Evolutionary conservation across 352 stramenopile species (phyloP).

Genomic region (Phytophthora cactorum): DNA sequence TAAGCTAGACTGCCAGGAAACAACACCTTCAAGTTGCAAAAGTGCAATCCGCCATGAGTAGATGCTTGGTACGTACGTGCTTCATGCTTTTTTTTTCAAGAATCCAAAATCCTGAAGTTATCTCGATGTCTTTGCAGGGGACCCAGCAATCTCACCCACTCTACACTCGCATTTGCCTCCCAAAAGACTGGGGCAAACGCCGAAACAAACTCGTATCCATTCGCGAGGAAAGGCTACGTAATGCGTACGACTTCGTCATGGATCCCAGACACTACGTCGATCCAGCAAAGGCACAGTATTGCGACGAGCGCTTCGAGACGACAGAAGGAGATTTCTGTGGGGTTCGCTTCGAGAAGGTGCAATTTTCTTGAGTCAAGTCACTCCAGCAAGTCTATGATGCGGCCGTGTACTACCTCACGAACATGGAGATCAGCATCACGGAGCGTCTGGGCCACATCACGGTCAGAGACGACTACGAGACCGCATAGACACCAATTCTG

Average conservation of each 20-base stretch:
- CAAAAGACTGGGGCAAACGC: constrained; percentile 19
- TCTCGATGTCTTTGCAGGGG: constrained; percentile 1
- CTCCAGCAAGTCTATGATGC: constrained; percentile 43
- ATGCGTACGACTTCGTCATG: constrained; percentile 32
- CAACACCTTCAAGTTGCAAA: constrained; percentile 24
- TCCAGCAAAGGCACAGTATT: constrained; percentile 19
- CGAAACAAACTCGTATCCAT: constrained; percentile 19
- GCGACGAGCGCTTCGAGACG: constrained; percentile 33
- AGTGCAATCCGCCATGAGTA: constrained; percentile 13
- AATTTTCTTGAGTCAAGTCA: constrained; percentile 33
- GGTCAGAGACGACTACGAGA: constrained; percentile 35
- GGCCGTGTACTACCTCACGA: constrained; percentile 40
- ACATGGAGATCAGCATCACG: constrained; percentile 47
- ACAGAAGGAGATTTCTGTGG: constrained; percentile 36
- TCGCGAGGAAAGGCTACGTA: constrained; percentile 19
- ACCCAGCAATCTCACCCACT: constrained; percentile 24
- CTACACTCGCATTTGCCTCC: constrained; percentile 28
- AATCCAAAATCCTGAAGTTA: neutral
- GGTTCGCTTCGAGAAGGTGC: constrained; percentile 29
- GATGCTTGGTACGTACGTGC: constrained; percentile 13
- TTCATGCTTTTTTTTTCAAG: neutral
- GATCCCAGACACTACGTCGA: constrained; percentile 23
- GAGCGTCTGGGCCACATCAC: constrained; percentile 37
- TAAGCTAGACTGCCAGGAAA: neutral
- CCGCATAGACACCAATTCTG: neutral